Percentiles rank a stretch among this genome's conserved stretches.
phyloP scores from a whole-genome alignment of 129 eudicot genomes.

The Artemisia tridentata region DNA sequence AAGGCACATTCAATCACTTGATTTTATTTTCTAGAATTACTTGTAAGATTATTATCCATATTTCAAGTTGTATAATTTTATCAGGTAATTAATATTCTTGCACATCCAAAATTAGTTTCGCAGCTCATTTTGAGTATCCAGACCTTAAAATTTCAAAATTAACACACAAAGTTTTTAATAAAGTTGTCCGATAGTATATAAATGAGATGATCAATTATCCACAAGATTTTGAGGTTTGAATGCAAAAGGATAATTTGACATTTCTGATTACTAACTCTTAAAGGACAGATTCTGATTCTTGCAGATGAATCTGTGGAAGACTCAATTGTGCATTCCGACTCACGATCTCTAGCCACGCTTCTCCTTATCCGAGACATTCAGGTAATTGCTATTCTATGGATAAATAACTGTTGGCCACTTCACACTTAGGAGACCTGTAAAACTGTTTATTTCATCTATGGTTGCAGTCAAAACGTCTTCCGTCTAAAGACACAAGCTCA shows the following conservation, averaged over 20 bases:
- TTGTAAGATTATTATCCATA: too few relatives aligned
- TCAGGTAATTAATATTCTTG: too few relatives aligned
- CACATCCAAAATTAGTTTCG: too few relatives aligned
- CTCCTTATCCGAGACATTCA: constrained; percentile 98
- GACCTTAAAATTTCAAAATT: too few relatives aligned
- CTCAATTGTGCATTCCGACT: constrained; percentile 95
- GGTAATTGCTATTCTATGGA: constrained; percentile 40
- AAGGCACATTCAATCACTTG: too few relatives aligned
- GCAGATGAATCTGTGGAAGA: constrained; percentile 99
- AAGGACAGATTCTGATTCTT: constrained; percentile 87
- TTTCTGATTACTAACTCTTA: constrained; percentile 65
- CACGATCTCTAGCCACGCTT: constrained; percentile 92
- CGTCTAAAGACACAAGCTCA: constrained; percentile 57
- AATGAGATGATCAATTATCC: background rate
- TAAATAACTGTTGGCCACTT: background rate
- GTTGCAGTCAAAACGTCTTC: constrained; percentile 93
- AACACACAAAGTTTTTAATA: too few relatives aligned
- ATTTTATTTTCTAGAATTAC: too few relatives aligned
- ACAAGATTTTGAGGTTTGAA: background rate
- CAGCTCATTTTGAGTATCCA: too few relatives aligned
- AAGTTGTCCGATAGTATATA: background rate
- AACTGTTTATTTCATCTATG: constrained; percentile 11
- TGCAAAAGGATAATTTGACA: constrained; percentile 1
- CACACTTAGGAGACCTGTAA: background rate
- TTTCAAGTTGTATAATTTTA: too few relatives aligned